phyloP scores from a whole-genome alignment of 2,329 filamentous ascomycete species.

The Scedosporium aurantiacum region DNA sequence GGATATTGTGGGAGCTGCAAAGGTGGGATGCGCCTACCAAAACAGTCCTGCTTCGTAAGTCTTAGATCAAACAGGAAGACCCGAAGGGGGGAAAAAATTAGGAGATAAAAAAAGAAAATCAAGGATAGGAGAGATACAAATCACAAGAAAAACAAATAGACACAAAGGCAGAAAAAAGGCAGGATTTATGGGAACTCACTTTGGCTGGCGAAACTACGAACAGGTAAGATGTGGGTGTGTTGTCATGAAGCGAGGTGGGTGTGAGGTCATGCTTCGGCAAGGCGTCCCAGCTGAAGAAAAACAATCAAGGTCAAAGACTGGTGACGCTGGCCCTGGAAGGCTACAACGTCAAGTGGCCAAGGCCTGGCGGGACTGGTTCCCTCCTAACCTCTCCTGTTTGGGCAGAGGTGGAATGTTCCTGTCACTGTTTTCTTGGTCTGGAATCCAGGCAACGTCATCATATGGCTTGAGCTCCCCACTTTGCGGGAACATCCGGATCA shows the following conservation, averaged over 20 bases:
- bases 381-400: neutral
- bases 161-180: neutral
- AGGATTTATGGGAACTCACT: neutral
- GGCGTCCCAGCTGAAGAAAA: neutral
- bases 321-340: neutral
- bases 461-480: neutral
- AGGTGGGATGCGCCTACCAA: neutral
- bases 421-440: neutral
- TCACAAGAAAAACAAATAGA: no score
- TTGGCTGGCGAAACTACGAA: neutral
- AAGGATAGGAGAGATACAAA: no score
- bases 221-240: neutral
- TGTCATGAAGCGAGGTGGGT: slow-evolving; percentile 5
- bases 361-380: neutral
- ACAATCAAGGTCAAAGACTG: neutral
- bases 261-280: neutral
- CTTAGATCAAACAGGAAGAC: neutral
- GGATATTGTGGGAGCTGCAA: neutral
- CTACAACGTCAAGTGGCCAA: neutral
- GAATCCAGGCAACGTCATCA: neutral
- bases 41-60: neutral
- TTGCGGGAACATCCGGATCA: neutral
- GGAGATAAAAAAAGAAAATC: no score
- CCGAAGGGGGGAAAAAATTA: no score
- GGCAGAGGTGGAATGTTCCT: no score